Evolutionary conservation across 1,284 basidiomycete genomes (phyloP), one percentile per base, ranked within the genome.

Genomic region (Tilletia walkeri): DNA sequence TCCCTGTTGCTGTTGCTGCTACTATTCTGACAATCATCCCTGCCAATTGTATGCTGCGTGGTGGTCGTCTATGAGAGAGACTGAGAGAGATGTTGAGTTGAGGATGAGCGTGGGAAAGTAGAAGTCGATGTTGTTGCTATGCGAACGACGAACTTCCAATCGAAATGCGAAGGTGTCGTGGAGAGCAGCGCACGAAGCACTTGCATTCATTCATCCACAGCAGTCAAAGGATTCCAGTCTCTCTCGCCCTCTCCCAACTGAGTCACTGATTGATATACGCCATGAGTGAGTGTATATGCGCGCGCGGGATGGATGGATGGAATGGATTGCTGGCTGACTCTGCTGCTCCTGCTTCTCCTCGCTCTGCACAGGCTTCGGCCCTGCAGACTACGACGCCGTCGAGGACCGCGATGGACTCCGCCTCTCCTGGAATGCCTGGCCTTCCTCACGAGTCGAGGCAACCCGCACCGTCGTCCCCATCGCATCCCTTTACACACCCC

Each of bases 391-490:
- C 59, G 82, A 84, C 77, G 82, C 83, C 75, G 82, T 84, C 72
- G 83, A 84, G 73, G 83, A 84, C 73, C 79, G 82, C 71, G 83
- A 84, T 76, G 83, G 83, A 70, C 79, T 84, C 63, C 78, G 83
- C 45, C 82, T 85, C 80, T 95, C 94, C 70, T 98, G 95, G 95
- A 99, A 99, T 85, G 93, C 95, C 71, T 99, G 95, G 94, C 94
- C 95, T 0, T 95, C 94, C 53, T 94, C 93, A 75, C 90, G 95
- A 79, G 93, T 98, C 86, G 96, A 99, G 86, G 93, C 95, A 9
- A 98, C 95, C 56, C 88, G 96, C 78, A 99, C 94, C 12, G 96
- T 99, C 65, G 95, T 99, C 6, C 95, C 95, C 77, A 97, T 99
- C 82, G 91, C 94, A 39, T 94, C 95, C 16, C 88, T 99, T n/a